These are phyloP conservation scores for Xylariaceae sp. DNA, from an alignment of 2,329 filamentous ascomycete species.

Conservation along the genomic window DNA sequence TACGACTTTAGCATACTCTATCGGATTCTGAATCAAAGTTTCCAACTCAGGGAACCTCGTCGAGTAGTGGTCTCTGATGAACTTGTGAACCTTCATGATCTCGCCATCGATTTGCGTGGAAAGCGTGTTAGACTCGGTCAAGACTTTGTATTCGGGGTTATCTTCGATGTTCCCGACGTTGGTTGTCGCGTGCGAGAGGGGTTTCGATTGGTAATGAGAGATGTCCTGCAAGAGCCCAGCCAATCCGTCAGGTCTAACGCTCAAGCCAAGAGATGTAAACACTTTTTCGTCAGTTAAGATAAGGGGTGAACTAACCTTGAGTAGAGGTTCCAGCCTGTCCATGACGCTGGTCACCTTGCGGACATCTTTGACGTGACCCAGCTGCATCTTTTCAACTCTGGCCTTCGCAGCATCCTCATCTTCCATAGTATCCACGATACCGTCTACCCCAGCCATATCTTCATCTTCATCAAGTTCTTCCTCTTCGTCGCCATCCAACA, in stretches of 20 bases:
- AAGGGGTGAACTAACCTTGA: conserved; percentile 70
- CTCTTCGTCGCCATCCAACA: conserved; percentile 65
- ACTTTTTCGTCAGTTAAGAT: conserved; percentile 43
- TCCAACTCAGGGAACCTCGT: conserved; percentile 93
- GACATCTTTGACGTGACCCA: conserved; percentile 76
- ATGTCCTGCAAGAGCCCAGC: conserved; percentile 73
- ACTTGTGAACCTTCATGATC: conserved; percentile 92
- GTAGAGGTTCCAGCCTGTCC: conserved; percentile 78
- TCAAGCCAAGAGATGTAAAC: conserved; percentile 69
- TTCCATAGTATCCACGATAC: conserved; percentile 58
- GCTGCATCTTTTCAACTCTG: conserved; percentile 82
- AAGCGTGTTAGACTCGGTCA: conserved; percentile 86
- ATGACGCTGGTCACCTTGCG: conserved; percentile 80
- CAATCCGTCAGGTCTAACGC: conserved; percentile 71
- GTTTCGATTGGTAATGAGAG: conserved; percentile 72
- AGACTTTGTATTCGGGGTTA: conserved; percentile 86
- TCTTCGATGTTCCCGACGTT: conserved; percentile 86
- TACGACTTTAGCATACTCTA: conserved; percentile 95
- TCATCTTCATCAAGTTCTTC: conserved; percentile 67
- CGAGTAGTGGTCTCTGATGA: conserved; percentile 94
- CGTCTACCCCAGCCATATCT: conserved; percentile 55
- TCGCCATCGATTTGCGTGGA: conserved; percentile 94
- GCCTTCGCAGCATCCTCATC: conserved; percentile 75
- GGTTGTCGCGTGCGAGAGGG: conserved; percentile 66
- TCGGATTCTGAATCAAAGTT: conserved; percentile 83